Evolutionary conservation across 305 asterid genomes (phyloP), one percentile per base, ranked within the genome.

Genomic region (Solanum aculeatissimum): DNA sequence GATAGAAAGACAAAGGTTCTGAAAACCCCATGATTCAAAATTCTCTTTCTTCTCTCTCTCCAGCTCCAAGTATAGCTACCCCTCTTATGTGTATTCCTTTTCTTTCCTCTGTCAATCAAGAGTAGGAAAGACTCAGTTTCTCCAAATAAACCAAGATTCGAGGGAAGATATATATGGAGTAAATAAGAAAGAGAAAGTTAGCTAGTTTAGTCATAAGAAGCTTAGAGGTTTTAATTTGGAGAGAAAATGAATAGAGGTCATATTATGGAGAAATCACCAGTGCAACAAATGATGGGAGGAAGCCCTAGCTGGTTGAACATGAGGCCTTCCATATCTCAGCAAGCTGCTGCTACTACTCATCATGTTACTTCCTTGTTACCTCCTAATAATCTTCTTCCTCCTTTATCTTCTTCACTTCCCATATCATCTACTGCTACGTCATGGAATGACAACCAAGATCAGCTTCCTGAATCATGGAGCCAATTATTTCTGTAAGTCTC

Each of bases 401-500:
- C 84, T n/a, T 83, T 80, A 32, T 81, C 23, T 14, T 83, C 84
- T n/a, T 43, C 87, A 80, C 47, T 78, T 23, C n/a, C 86, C 53
- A 70, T 70, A 9, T 42, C 58, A 43, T 74, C 81, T 70, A 15
- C 83, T 60, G 32, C 68, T 9, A 38, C 91, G 58, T 81, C 93
- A 25, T 91, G 92, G 93, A 85, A 86, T 83, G 90, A 91, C 80
- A 75, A 42, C 84, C 92, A 86, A 38, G 91, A 90, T 25, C 86
- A 88, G 77, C 87, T 91, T 83, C 95, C 92, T 1, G 92, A 90
- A 42, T 92, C 98, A 25, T 93, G 92, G 94, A 92, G 93, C 88
- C 97, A 94, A 90, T 91, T 92, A 3, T 91, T 93, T 86, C 40
- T 91, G 98, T 94, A 93, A 70, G 8, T n/a, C 75, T 80, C 75